Evolutionary conservation across 257 asterid species (phyloP), one percentile per base, ranked within the genome.

Genomic region (Ligustrum vulgare): DNA sequence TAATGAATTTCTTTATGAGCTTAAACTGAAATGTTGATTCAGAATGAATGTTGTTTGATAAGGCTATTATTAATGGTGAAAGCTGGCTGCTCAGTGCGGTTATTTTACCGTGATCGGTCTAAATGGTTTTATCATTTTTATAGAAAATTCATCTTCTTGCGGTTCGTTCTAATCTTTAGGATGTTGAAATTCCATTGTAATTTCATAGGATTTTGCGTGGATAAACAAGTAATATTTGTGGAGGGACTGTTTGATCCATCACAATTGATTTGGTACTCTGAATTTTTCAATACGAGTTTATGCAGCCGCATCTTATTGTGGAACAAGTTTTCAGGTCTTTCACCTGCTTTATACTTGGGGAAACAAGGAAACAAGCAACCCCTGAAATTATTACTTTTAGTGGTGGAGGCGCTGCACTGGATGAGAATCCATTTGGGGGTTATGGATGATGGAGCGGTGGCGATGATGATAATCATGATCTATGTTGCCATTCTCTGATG

Each of bases 381-480:
- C 49, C n/a, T 4, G 31, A 41, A 15, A 9, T 60, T 8, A 9
- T 60, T 39, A 54, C 41, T 33, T 33, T 28, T 51, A 70, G 45
- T 67, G 73, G 31, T 62, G 71, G 65, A 70, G 70, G 43, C n/a
- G 60, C 11, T 72, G 81, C 31, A 56, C 72, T 33, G 49, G 49
- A 28, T 70, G 76, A 71, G 75, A 33, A 67, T 32, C 71, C 60
- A 76, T 71, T 22, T 71, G 78, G 72, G 34, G 39, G 63, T 43
- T 41, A 41, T 41, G 49, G 16, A 41, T 15, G 47, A 10, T 13
- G 49, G 49, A 41, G 49, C 16, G 1, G 35, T 77, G 47, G 13
- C 25, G 70, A 6, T 20, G 25, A 28, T 43, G 36, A 18, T 69
- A 49, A n/a, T 77, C 77, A 22, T 74, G 45, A 54, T 74, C 85